A percentile compares a stretch with the other conserved stretches of the same genome.
Evolutionary conservation across 129 eudicot genomes (phyloP).

Genomic region (Chrysanthemum seticuspe): DNA sequence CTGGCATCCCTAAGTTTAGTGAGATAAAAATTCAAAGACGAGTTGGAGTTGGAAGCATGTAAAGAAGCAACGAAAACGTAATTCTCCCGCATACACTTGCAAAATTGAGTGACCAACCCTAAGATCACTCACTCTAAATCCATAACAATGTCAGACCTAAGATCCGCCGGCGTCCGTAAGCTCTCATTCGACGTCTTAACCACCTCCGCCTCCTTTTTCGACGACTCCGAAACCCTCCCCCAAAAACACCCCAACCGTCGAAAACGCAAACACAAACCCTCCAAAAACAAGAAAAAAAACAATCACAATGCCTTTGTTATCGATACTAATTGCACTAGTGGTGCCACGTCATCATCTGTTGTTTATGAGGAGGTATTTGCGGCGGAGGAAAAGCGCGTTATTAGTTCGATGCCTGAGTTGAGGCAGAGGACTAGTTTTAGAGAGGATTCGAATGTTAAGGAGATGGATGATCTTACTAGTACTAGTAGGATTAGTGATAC

Average conservation of each 20-base stretch:
- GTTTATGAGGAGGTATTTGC: constrained; percentile 39
- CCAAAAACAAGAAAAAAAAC: constrained; percentile 46
- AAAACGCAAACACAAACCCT: constrained; percentile 37
- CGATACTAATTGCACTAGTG: constrained; percentile 30
- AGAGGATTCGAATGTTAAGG: constrained; percentile 34
- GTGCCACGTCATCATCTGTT: constrained; percentile 34
- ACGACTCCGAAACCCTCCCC: constrained; percentile 8
- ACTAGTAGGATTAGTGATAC: constrained; percentile 30
- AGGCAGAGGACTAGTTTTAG: constrained; percentile 57
- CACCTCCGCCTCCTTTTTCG: constrained; percentile 34
- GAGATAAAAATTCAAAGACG: too few relatives aligned
- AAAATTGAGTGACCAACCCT: too few relatives aligned
- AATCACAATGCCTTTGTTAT: constrained; percentile 9
- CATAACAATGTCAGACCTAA: constrained; percentile 22
- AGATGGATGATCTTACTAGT: constrained; percentile 25
- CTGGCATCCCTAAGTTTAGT: too few relatives aligned
- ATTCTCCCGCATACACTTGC: too few relatives aligned
- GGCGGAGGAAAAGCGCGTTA: constrained; percentile 32
- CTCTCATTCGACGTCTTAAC: constrained; percentile 60
- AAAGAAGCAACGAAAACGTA: too few relatives aligned
- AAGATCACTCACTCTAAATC: constrained; percentile 5
- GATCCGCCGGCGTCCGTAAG: constrained; percentile 54
- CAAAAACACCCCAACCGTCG: constrained; percentile 13
- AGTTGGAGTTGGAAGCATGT: too few relatives aligned
- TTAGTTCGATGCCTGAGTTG: constrained; percentile 46